Percentiles rank a stretch among this genome's conserved stretches.
Evolutionary conservation across 2,329 filamentous ascomycete genomes (phyloP).

Genomic region (Juglanconis juglandina): DNA sequence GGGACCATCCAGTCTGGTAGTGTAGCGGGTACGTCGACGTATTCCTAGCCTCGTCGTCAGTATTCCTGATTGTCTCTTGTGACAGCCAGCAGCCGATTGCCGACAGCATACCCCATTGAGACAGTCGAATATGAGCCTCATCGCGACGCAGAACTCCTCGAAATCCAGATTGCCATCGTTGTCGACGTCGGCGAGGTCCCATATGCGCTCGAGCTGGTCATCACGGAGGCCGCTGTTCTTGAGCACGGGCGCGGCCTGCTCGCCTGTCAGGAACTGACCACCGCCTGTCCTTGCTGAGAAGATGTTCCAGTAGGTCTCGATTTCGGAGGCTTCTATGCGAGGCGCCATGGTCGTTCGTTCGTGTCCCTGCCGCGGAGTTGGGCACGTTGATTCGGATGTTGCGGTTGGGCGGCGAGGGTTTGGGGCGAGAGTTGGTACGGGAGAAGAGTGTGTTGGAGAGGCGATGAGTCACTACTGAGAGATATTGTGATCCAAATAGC

Average conservation of each 20-base stretch:
- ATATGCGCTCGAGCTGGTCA: slow-evolving; percentile 89
- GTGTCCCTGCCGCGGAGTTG: neutral
- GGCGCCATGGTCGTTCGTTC: slow-evolving; percentile 45
- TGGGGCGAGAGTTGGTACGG: neutral
- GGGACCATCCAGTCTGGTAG: slow-evolving; percentile 96
- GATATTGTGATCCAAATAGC: too few species aligned
- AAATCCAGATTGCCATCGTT: slow-evolving; percentile 97
- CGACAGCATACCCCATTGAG: slow-evolving; percentile 77
- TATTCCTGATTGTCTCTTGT: neutral
- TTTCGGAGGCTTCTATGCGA: slow-evolving; percentile 60
- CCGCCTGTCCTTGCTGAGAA: slow-evolving; percentile 58
- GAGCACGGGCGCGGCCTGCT: slow-evolving; percentile 59
- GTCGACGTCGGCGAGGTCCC: slow-evolving; percentile 96
- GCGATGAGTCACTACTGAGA: too few species aligned
- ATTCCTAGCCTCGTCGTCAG: slow-evolving; percentile 58
- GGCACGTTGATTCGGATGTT: neutral
- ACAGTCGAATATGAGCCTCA: slow-evolving; percentile 95
- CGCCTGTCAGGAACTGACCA: slow-evolving; percentile 57
- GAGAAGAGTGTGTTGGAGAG: too few species aligned
- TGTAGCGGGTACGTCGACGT: slow-evolving; percentile 76
- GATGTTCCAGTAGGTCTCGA: slow-evolving; percentile 66
- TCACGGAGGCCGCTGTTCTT: slow-evolving; percentile 63
- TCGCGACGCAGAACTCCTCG: slow-evolving; percentile 98
- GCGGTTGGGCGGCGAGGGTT: neutral
- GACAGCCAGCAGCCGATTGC: neutral